A percentile compares a stretch with the other conserved stretches of the same genome.
Evolutionary conservation across 2,329 filamentous ascomycete genomes (phyloP).

Genomic region (Colletotrichum graminicola): DNA sequence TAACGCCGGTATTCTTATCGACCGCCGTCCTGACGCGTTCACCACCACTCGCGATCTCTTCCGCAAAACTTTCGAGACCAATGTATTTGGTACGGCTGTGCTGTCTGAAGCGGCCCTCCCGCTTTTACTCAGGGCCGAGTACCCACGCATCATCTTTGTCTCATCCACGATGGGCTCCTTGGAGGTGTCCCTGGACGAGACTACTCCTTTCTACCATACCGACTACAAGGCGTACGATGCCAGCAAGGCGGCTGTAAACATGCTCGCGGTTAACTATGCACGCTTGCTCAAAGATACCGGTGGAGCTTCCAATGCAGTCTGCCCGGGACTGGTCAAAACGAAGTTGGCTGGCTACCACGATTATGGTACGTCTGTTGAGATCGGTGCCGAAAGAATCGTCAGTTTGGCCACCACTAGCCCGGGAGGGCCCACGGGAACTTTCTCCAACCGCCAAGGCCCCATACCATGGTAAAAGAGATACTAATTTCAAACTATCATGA

Average conservation of each 20-base stretch:
- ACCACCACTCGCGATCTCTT: constrained; percentile 51
- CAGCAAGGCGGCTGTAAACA: constrained; percentile 59
- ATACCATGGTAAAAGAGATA: constrained; percentile 42
- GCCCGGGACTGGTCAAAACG: constrained; percentile 54
- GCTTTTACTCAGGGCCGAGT: constrained; percentile 46
- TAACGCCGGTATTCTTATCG: constrained; percentile 51
- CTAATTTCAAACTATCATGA: too few species aligned
- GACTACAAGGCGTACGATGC: constrained; percentile 53
- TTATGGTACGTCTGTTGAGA: constrained; percentile 43
- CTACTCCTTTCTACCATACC: constrained; percentile 45
- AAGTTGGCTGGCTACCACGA: constrained; percentile 44
- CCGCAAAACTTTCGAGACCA: constrained; percentile 54
- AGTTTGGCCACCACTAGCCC: constrained; percentile 48
- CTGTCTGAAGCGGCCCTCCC: constrained; percentile 49
- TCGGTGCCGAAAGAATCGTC: constrained; percentile 48
- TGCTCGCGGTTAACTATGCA: constrained; percentile 53
- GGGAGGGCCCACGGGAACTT: constrained; percentile 49
- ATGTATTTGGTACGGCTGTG: constrained; percentile 50
- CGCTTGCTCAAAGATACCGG: constrained; percentile 48
- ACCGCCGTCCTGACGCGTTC: constrained; percentile 40
- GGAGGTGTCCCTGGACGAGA: constrained; percentile 46
- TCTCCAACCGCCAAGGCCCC: constrained; percentile 45
- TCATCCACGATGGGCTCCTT: constrained; percentile 53
- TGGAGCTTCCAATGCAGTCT: constrained; percentile 53
- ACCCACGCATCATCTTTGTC: constrained; percentile 54